These are phyloP conservation scores for Metrosideros polymorpha DNA, from an alignment of 441 rosid species.

Conservation along the genomic window DNA sequence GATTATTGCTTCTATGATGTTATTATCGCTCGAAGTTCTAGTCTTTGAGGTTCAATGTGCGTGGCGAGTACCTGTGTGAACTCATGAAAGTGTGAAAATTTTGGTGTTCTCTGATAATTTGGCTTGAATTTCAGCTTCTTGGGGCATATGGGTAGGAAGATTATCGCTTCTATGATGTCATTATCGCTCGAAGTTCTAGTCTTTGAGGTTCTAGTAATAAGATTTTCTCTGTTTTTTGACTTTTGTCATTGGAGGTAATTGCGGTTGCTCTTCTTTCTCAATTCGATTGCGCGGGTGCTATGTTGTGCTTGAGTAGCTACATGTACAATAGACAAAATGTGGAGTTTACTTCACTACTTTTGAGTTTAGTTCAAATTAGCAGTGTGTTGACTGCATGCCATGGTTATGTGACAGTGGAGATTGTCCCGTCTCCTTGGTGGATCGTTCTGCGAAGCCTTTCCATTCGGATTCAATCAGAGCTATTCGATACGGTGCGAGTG, in stretches of 20 bases:
- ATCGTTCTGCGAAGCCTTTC: slow-evolving; percentile 38
- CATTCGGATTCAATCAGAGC: slow-evolving; percentile 75
- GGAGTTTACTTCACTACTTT: background rate
- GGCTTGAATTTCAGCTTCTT: background rate
- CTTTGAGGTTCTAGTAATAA: background rate
- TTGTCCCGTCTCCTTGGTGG: slow-evolving; percentile 42
- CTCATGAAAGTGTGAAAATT: background rate
- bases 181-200: too few relatives aligned
- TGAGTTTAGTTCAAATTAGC: background rate
- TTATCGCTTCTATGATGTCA: too few relatives aligned
- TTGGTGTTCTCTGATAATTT: background rate
- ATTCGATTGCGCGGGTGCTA: background rate
- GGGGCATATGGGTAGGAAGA: too few relatives aligned
- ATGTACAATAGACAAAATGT: background rate
- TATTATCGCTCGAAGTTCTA: background rate
- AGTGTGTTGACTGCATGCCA: background rate
- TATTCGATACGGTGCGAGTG: slow-evolving; percentile 52
- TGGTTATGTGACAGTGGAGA: slow-evolving; percentile 29
- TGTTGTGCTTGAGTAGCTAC: background rate
- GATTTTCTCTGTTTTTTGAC: background rate
- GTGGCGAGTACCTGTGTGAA: background rate
- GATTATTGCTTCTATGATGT: background rate
- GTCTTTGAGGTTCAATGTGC: background rate
- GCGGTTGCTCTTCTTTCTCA: background rate
- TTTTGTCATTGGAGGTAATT: background rate